These are phyloP conservation scores for Scutellaria baicalensis DNA, from an alignment of 257 asterid species.

Conservation along the genomic window DNA sequence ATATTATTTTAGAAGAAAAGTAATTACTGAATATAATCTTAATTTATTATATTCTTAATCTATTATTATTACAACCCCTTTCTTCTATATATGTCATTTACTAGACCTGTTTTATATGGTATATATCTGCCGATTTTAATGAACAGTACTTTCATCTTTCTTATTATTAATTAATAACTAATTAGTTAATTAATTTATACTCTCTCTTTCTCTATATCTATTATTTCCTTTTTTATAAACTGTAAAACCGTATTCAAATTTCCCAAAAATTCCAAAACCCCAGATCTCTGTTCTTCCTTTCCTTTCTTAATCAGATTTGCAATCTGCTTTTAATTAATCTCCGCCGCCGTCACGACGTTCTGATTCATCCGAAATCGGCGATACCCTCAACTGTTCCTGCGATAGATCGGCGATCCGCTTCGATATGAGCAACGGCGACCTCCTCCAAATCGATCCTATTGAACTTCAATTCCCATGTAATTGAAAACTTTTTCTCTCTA, in stretches of 20 bases:
- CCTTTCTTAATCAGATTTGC: neutral
- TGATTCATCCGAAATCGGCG: neutral
- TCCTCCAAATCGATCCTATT: slow-evolving; percentile 45
- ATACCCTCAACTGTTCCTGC: slow-evolving; percentile 11
- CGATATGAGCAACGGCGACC: slow-evolving; percentile 45
- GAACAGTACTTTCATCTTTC: slow-evolving; percentile 10
- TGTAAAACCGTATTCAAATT: slow-evolving; percentile 13
- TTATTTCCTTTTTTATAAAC: slow-evolving; percentile 3
- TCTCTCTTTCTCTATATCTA: neutral
- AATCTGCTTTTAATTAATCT: neutral
- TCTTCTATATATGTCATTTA: no score
- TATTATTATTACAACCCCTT: no score
- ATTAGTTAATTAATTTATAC: neutral
- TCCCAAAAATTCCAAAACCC: slow-evolving; percentile 13
- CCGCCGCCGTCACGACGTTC: slow-evolving; percentile 12
- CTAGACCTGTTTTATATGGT: no score
- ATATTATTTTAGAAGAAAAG: no score
- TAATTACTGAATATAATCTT: no score
- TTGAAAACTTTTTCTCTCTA: neutral
- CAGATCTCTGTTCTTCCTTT: slow-evolving; percentile 27
- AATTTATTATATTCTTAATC: no score
- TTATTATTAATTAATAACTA: slow-evolving; percentile 8
- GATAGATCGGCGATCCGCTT: slow-evolving; percentile 29
- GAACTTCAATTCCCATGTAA: slow-evolving; percentile 62
- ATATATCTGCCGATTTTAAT: slow-evolving; percentile 4